Evolutionary conservation across 345 rosid species (phyloP).

Genomic region (Turnera subulata): DNA sequence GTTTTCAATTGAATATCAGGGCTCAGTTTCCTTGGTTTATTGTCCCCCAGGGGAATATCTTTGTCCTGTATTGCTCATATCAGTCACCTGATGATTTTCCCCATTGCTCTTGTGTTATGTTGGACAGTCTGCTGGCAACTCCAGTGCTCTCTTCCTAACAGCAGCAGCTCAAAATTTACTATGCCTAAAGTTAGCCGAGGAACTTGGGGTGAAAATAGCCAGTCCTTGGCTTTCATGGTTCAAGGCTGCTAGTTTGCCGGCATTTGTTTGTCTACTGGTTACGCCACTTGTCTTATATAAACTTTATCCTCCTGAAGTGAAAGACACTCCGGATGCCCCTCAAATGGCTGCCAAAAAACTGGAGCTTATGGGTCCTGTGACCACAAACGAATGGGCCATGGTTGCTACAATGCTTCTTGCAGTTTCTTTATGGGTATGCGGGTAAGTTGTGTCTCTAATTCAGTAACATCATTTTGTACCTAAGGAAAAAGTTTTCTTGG

Average conservation of each 20-base stretch:
- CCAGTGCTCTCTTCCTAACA: slow-evolving; percentile 95
- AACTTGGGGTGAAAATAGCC: slow-evolving; percentile 71
- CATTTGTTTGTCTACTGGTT: slow-evolving; percentile 60
- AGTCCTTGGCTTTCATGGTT: slow-evolving; percentile 97
- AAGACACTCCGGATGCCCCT: slow-evolving; percentile 96
- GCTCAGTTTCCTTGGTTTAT: no score
- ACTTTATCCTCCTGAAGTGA: slow-evolving; percentile 91
- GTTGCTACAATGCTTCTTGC: slow-evolving; percentile 91
- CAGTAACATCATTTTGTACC: no score
- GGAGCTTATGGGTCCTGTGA: slow-evolving; percentile 75
- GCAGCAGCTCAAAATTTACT: slow-evolving; percentile 96
- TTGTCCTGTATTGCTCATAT: no score
- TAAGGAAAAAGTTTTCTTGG: no score
- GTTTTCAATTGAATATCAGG: no score
- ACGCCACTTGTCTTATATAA: slow-evolving; percentile 79
- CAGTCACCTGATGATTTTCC: no score
- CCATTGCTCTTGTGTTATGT: slow-evolving; percentile 24
- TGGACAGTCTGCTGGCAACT: slow-evolving; percentile 72
- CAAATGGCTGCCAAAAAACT: slow-evolving; percentile 80
- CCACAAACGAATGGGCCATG: slow-evolving; percentile 87
- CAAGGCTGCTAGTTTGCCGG: slow-evolving; percentile 89
- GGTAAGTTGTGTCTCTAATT: slow-evolving; percentile 41
- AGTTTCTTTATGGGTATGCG: slow-evolving; percentile 84
- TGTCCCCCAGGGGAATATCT: no score
- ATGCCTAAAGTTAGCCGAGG: slow-evolving; percentile 91